Percentiles rank a stretch among this genome's conserved stretches.
Evolutionary conservation across 345 rosid species (phyloP).

Genomic region (Aethionema arabicum): DNA sequence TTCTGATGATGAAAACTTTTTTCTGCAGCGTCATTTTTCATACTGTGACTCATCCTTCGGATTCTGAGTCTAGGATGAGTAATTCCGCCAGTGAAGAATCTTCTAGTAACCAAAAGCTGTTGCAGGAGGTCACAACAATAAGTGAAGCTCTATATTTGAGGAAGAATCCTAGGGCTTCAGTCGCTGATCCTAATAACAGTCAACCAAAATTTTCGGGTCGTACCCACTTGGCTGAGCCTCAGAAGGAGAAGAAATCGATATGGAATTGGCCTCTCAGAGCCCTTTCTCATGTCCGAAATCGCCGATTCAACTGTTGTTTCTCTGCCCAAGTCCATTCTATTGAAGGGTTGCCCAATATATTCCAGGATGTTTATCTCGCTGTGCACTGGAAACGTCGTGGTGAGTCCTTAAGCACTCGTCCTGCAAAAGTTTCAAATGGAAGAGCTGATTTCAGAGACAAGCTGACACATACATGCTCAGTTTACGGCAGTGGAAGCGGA

Average conservation of each 20-base stretch:
- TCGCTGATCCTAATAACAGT: slow-evolving; percentile 34
- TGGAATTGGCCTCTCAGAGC: slow-evolving; percentile 96
- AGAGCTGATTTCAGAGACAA: slow-evolving; percentile 69
- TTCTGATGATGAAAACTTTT: not conserved
- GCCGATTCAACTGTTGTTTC: slow-evolving; percentile 77
- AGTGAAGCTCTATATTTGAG: slow-evolving; percentile 72
- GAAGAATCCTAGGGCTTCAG: slow-evolving; percentile 41
- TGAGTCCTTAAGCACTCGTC: slow-evolving; percentile 57
- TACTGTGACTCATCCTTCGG: slow-evolving; percentile 8
- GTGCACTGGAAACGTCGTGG: slow-evolving; percentile 95
- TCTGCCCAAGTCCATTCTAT: slow-evolving; percentile 72
- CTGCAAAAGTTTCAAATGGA: slow-evolving; percentile 63
- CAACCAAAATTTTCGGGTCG: slow-evolving; percentile 50
- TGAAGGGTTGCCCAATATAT: slow-evolving; percentile 59
- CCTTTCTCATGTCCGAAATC: slow-evolving; percentile 57
- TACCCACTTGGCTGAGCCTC: slow-evolving; percentile 45
- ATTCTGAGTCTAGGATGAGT: slow-evolving; percentile 36
- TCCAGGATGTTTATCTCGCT: slow-evolving; percentile 53
- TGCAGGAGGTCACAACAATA: slow-evolving; percentile 72
- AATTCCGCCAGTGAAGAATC: slow-evolving; percentile 53
- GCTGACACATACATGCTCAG: slow-evolving; percentile 65
- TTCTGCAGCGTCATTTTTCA: slow-evolving; percentile 11
- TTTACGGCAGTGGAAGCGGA: slow-evolving; percentile 82
- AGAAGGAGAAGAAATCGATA: slow-evolving; percentile 75
- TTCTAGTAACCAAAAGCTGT: slow-evolving; percentile 54